A percentile compares a stretch with the other conserved stretches of the same genome.
Evolutionary conservation across 208 protist species (phyloP).

Genomic region (Phytomonas sp.): DNA sequence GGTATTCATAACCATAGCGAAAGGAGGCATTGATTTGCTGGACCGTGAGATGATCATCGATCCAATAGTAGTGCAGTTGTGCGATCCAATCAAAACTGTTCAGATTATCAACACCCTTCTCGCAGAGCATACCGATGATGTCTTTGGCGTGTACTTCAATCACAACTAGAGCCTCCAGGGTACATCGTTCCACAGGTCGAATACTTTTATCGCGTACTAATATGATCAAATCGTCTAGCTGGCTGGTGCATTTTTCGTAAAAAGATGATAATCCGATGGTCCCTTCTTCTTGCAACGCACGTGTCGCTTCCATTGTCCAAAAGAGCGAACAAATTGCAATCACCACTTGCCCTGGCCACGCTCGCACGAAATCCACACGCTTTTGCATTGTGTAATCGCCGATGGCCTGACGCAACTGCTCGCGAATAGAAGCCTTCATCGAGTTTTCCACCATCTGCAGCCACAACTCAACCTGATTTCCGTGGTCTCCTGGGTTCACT

Average conservation of each 20-base stretch:
- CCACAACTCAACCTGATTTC: conserved; percentile 94
- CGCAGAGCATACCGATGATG: conserved; percentile 87
- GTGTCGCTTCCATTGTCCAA: conserved; percentile 92
- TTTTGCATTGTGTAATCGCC: conserved; percentile 69
- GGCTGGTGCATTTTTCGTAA: conserved; percentile 77
- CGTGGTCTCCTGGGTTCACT: conserved; percentile 79
- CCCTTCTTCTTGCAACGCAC: conserved; percentile 81
- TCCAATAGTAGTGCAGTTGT: conserved; percentile 97
- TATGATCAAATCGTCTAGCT: conserved; percentile 89
- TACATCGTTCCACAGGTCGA: conserved; percentile 77
- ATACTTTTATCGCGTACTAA: conserved; percentile 88
- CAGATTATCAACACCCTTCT: conserved; percentile 86
- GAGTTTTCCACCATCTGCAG: conserved; percentile 87
- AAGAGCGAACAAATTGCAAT: conserved; percentile 87
- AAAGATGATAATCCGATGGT: conserved; percentile 82
- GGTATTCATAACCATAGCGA: conserved; percentile 96
- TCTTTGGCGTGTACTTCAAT: conserved; percentile 94
- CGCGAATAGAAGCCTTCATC: conserved; percentile 87
- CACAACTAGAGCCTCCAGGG: conserved; percentile 90
- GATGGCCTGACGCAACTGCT: conserved; percentile 79
- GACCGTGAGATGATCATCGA: conserved; percentile 77
- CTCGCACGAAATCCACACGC: conserved; percentile 86
- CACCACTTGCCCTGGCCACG: conserved; percentile 92
- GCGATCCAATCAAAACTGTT: conserved; percentile 94
- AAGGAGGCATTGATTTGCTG: conserved; percentile 90